Evolutionary conservation across 1,284 basidiomycete species (phyloP).

Genomic region (Trichosporon sp.): DNA sequence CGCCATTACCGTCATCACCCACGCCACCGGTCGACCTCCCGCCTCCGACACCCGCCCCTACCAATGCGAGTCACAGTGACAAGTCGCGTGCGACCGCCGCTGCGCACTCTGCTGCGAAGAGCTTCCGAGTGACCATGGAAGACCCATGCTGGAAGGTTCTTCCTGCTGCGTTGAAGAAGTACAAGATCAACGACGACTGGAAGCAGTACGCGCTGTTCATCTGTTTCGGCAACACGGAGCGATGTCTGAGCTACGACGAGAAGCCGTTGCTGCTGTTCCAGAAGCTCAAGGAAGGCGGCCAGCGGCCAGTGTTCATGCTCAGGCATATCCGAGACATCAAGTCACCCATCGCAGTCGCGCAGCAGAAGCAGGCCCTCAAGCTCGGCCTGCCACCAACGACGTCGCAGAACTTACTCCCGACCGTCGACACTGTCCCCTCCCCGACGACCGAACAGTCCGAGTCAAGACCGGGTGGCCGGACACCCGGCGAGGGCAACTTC

Average conservation of each 20-base stretch:
- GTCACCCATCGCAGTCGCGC: constrained; percentile 89
- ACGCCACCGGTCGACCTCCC: constrained; percentile 16
- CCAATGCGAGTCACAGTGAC: constrained; percentile 14
- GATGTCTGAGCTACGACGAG: constrained; percentile 95
- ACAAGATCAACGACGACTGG: constrained; percentile 99
- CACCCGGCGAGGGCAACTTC: constrained; percentile 35
- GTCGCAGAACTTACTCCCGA: constrained; percentile 29
- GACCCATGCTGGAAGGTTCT: constrained; percentile 98
- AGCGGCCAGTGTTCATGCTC: constrained; percentile 98
- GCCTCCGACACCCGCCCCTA: constrained; percentile 4
- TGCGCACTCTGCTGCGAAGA: constrained; percentile 49
- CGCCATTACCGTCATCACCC: constrained; percentile 17
- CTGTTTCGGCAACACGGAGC: constrained; percentile 88
- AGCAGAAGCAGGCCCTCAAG: constrained; percentile 75
- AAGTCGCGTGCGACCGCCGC: constrained; percentile 15
- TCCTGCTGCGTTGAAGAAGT: constrained; percentile 96
- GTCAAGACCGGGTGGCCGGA: constrained; percentile 15
- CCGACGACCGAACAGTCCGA: constrained; percentile 34
- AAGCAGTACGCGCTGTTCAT: constrained; percentile 99
- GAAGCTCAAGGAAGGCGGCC: constrained; percentile 92
- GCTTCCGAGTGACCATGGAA: constrained; percentile 66
- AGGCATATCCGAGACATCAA: constrained; percentile 93
- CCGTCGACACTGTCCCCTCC: constrained; percentile 32
- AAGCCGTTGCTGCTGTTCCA: constrained; percentile 96
- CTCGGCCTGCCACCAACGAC: constrained; percentile 36